Evolutionary conservation across 2,329 filamentous ascomycete species (phyloP), one percentile per base, ranked within the genome.

Genomic region (Colletotrichum ledebouriae): DNA sequence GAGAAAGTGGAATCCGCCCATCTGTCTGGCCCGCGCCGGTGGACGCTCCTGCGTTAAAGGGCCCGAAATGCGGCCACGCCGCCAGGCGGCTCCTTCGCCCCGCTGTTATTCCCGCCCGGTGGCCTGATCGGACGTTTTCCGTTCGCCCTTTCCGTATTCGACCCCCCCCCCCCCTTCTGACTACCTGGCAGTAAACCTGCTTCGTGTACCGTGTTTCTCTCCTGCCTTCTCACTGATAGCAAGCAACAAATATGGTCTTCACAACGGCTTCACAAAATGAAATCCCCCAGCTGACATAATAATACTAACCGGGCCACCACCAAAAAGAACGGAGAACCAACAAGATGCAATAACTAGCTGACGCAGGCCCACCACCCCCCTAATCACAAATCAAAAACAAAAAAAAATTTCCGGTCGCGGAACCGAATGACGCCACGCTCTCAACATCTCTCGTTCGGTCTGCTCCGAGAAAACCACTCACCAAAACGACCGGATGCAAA

Each of bases 1-100:
- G 22, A 25, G 41, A 49, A 49, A 59, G 33, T 39, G 60, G 46
- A 22, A 11, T 34, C 52, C 49, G 29, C 22, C 13, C 37, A 11
- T 15, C n/a, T 20, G 20, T 42, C 13, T 41, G 20, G 22, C 13
- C 55, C 39, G 55, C 53, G 53, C 34, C 37, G 53, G 20, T 44
- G 56, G 59, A 17, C 50, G 57, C 25, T 17, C 37, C 20, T 17
- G 42, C 53, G 20, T 33, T 34, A 59, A 60, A 68, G 65, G 25
- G 61, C 61, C 65, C 65, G 65, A 68, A 59, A 63, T 68, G 61
- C 65, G 55, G 65, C 65, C 65, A 68, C 41, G 65, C 61, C 65
- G 50, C 47, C 50, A 37, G 33, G 37, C 22, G 33, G 37, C 22
- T 41, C 6, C 34, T 4, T 20, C 39, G 58, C 6, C 57, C 65